Evolutionary conservation across 179 eudicot species (phyloP).

Genomic region (Amaranthus tricolor): DNA sequence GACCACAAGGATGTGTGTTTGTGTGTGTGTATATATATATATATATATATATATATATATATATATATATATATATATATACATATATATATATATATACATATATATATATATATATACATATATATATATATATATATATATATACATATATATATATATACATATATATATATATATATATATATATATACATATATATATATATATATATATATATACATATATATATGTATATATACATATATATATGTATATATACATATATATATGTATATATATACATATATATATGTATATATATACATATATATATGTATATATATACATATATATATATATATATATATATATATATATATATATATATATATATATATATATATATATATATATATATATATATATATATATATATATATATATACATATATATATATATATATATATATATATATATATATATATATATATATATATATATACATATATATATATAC

Average conservation of each 20-base stretch:
- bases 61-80: background rate
- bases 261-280: background rate
- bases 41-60: constrained; percentile 4
- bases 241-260: constrained; percentile 1
- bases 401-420: background rate
- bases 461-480: background rate
- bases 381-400: constrained; percentile 4
- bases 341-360: constrained; percentile 2
- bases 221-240: constrained; percentile 1
- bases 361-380: constrained; percentile 2
- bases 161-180: background rate
- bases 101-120: background rate
- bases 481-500: constrained; percentile 4
- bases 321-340: constrained; percentile 1
- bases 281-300: background rate
- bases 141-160: background rate
- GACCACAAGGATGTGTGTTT: too few species aligned
- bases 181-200: constrained; percentile 4
- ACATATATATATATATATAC: background rate
- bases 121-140: constrained; percentile 4
- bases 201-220: constrained; percentile 4
- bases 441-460: constrained; percentile 4
- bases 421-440: background rate
- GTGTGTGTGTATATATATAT: too few species aligned
- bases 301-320: background rate